A percentile compares a stretch with the other conserved stretches of the same genome.
These are phyloP conservation scores for Fusarium compactum DNA, from an alignment of 2,329 filamentous ascomycete genomes.

Conservation along the genomic window DNA sequence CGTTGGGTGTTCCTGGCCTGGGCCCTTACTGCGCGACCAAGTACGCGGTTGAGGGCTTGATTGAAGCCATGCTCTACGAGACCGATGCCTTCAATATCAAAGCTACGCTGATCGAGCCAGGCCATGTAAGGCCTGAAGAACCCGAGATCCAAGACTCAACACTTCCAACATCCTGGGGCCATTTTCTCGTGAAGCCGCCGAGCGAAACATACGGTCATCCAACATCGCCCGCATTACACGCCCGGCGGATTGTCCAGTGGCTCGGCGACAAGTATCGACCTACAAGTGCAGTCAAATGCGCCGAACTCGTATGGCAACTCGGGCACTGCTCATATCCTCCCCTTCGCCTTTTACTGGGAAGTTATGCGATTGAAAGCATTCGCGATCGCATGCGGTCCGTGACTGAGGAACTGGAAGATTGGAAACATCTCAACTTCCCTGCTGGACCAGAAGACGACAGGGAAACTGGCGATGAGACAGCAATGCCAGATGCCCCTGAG, in stretches of 20 bases:
- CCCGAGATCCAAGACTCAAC: conserved; percentile 63
- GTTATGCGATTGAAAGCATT: conserved; percentile 96
- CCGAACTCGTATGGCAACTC: conserved; percentile 93
- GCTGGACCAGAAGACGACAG: conserved; percentile 44
- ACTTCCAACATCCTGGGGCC: conserved; percentile 84
- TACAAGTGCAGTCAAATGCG: conserved; percentile 91
- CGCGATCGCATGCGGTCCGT: conserved; percentile 88
- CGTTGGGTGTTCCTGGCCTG: conserved; percentile 91
- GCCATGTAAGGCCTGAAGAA: conserved; percentile 88
- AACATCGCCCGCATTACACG: conserved; percentile 87
- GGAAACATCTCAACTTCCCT: conserved; percentile 85
- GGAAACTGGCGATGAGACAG: conserved; percentile 37
- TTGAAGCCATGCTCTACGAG: conserved; percentile 97
- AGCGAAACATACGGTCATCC: conserved; percentile 83
- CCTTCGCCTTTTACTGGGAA: conserved; percentile 85
- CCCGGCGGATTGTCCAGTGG: conserved; percentile 93
- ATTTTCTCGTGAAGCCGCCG: conserved; percentile 89
- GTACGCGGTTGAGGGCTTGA: conserved; percentile 94
- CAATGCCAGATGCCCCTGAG: conserved; percentile 23
- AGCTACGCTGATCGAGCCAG: conserved; percentile 91
- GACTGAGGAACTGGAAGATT: conserved; percentile 94
- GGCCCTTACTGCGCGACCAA: conserved; percentile 97
- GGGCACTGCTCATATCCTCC: conserved; percentile 96
- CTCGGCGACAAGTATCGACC: conserved; percentile 86
- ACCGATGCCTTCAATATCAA: conserved; percentile 92